Evolutionary conservation across 2,329 filamentous ascomycete species (phyloP), one percentile per base, ranked within the genome.

Genomic region (Scytalidium lignicola): DNA sequence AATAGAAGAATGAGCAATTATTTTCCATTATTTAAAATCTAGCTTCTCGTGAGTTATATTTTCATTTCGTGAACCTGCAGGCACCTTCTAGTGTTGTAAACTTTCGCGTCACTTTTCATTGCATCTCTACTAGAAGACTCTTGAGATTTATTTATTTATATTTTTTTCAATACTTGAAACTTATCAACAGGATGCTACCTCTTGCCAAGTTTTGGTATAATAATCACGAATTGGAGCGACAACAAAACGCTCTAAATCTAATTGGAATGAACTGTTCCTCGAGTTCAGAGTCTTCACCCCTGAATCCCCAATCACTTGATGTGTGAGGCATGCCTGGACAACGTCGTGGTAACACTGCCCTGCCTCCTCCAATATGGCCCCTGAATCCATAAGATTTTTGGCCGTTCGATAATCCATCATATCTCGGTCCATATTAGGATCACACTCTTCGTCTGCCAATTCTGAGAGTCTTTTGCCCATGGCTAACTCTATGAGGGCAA

Each of bases 401-500:
- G 50, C 50, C 3, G 46, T 46, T 17, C 32, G 32, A 22, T 46
- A 22, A 26, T 51, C 49, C 6, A 44, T 15, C 41, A 45, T 48
- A 41, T 51, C 49, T 29, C 44, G 23, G 12, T 41, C 26, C 5
- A 21, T 43, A 18, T 8, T 21, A 6, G 19, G 12, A 43, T 43
- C 22, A 3, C 26, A 32, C 17, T 15, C 22, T 15, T 43, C 20
- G 7, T 15, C 41, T 21, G 10, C 22, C n/a, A 50, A n/a, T 23
- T 52, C 50, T 2, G 39, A 44, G 8, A 52, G 39, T 23, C 50
- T 43, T 37, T 43, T 37, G 9, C 50, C 50, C 10, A 52, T 47
- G 15, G 47, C 50, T 13, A 52, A 47, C 20, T 52, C 50, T 13
- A 50, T 29, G 7, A 52, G 44, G 13, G 50, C 50, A 17, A 52